These are phyloP conservation scores for Candida sonorensis DNA, from an alignment of 805 yeast genomes.

Conservation along the genomic window DNA sequence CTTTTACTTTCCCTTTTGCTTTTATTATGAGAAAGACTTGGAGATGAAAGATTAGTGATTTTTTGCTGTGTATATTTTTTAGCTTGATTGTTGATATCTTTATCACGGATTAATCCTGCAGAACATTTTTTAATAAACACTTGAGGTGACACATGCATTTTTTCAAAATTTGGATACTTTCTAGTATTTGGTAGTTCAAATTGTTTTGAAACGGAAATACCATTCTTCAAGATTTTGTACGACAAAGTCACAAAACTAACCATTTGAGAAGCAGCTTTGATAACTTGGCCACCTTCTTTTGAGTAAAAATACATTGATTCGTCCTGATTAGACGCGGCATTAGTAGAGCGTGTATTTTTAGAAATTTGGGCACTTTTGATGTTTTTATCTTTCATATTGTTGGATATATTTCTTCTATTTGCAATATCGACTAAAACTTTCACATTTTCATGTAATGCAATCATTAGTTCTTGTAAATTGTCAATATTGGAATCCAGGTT, in stretches of 20 bases:
- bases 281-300: slow-evolving; percentile 51
- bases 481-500: slow-evolving; percentile 40
- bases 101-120: slow-evolving; percentile 43
- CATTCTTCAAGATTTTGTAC: slow-evolving; percentile 50
- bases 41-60: neutral
- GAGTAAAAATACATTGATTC: slow-evolving; percentile 59
- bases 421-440: slow-evolving; percentile 45
- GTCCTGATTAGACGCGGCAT: too few relatives aligned
- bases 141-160: slow-evolving; percentile 50
- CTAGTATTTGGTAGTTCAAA: slow-evolving; percentile 53
- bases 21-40: slow-evolving; percentile 5
- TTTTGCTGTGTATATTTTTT: slow-evolving; percentile 15
- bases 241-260: slow-evolving; percentile 40
- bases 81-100: slow-evolving; percentile 26
- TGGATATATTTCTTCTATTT: slow-evolving; percentile 12
- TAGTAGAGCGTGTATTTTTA: too few relatives aligned
- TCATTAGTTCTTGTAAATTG: slow-evolving; percentile 46
- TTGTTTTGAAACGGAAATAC: slow-evolving; percentile 57
- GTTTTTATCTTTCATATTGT: slow-evolving; percentile 5
- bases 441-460: slow-evolving; percentile 59
- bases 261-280: slow-evolving; percentile 33
- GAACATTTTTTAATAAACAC: slow-evolving; percentile 58
- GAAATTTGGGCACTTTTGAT: slow-evolving; percentile 16
- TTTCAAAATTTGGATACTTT: slow-evolving; percentile 58
- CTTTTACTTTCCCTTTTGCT: slow-evolving; percentile 31